Percentiles rank a stretch among this genome's conserved stretches.
Conservation (phyloP, 1,284 basidiomycete genomes). For the Schizopora paradoxa region DNA sequence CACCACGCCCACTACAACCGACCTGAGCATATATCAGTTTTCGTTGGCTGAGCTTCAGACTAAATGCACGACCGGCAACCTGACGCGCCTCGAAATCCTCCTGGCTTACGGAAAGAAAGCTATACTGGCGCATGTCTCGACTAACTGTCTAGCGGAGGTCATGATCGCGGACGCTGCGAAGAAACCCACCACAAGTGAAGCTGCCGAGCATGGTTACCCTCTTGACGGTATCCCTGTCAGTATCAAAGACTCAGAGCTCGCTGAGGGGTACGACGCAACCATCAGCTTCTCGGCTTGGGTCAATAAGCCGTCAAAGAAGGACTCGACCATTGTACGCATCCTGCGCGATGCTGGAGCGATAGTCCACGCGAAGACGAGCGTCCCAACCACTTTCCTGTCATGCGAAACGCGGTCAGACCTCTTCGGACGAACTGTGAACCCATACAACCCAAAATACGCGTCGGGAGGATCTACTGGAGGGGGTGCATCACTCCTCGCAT, state of each 20-base stretch:
- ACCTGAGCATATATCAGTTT: neutral
- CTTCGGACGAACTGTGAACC: constrained; percentile 45
- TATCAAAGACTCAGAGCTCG: constrained; percentile 31
- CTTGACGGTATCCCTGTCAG: constrained; percentile 30
- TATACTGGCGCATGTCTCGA: constrained; percentile 28
- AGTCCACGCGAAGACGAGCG: constrained; percentile 48
- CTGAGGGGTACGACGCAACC: constrained; percentile 43
- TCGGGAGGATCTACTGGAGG: constrained; percentile 46
- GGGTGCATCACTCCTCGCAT: constrained; percentile 41
- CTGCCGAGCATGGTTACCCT: constrained; percentile 2
- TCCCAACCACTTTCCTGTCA: constrained; percentile 42
- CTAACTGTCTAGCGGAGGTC: constrained; percentile 29
- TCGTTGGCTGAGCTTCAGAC: neutral
- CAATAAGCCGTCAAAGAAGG: constrained; percentile 32
- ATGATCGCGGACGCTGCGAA: constrained; percentile 16
- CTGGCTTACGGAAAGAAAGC: constrained; percentile 17
- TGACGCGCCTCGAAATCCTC: constrained; percentile 6
- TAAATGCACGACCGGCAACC: neutral
- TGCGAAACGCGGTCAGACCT: constrained; percentile 53
- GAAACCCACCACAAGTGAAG: neutral
- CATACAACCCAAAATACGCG: constrained; percentile 35
- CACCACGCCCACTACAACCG: neutral
- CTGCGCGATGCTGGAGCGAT: constrained; percentile 45
- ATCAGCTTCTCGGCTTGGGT: constrained; percentile 43
- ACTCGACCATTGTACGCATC: constrained; percentile 39